Evolutionary conservation across 108 stramenopile genomes (phyloP).

Genomic region (Fragilariopsis cylindrus): DNA sequence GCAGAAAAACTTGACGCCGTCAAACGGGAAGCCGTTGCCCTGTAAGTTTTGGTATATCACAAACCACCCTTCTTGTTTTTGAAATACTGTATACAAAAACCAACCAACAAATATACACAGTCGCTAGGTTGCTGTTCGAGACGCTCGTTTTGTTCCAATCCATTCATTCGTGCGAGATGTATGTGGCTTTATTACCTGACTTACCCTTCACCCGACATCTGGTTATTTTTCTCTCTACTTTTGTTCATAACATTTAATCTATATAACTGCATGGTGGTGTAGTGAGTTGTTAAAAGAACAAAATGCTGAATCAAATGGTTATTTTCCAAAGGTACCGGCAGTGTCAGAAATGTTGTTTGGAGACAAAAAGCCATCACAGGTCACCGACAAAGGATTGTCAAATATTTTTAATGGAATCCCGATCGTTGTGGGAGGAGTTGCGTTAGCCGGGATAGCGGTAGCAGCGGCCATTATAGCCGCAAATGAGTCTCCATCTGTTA

Average conservation of each 20-base stretch:
- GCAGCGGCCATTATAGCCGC: conserved; percentile 11
- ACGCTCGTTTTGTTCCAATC: too few relatives aligned
- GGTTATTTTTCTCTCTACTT: too few relatives aligned
- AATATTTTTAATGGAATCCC: neutral
- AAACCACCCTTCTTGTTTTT: too few relatives aligned
- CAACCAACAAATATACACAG: too few relatives aligned
- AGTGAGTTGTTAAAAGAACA: neutral
- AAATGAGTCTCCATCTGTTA: conserved; percentile 11
- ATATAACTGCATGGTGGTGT: too few relatives aligned
- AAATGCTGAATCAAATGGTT: conserved; percentile 5
- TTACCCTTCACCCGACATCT: too few relatives aligned
- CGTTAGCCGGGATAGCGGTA: conserved; percentile 14
- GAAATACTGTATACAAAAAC: too few relatives aligned
- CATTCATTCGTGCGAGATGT: too few relatives aligned
- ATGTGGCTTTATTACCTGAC: too few relatives aligned
- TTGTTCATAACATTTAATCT: too few relatives aligned
- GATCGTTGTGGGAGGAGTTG: conserved; percentile 18
- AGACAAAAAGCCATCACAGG: conserved; percentile 2
- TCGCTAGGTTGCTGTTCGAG: too few relatives aligned
- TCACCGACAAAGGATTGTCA: conserved; percentile 15
- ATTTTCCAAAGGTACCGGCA: conserved; percentile 14
- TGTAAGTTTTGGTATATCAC: too few relatives aligned
- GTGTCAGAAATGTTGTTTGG: conserved; percentile 12
- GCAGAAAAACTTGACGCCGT: conserved; percentile 6
- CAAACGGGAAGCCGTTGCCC: neutral